Percentiles rank a stretch among this genome's conserved stretches.
Evolutionary conservation across 2,329 filamentous ascomycete species (phyloP).

Genomic region (Trichoderma koningii): DNA sequence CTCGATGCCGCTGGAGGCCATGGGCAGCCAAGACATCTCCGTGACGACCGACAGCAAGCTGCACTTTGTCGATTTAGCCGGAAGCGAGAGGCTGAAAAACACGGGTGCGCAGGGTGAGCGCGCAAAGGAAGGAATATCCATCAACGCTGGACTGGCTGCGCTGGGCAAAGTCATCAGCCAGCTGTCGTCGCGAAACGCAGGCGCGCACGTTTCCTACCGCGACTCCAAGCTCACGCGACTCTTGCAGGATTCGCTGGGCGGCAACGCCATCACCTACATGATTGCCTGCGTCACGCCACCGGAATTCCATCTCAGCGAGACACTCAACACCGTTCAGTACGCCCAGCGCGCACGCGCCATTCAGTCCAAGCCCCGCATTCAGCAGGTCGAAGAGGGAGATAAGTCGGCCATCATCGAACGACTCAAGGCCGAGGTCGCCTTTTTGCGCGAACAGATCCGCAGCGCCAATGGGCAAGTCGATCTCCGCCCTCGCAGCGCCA

Average conservation of each 20-base stretch:
- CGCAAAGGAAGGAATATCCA: conserved; percentile 94
- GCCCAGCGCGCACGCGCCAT: conserved; percentile 94
- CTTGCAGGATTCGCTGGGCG: conserved; percentile 92
- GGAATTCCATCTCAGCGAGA: conserved; percentile 96
- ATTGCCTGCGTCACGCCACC: conserved; percentile 97
- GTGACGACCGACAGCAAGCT: conserved; percentile 96
- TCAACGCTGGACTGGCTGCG: conserved; percentile 93
- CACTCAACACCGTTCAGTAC: conserved; percentile 95
- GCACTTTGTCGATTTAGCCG: conserved; percentile 96
- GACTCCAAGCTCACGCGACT: conserved; percentile 96
- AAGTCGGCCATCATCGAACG: conserved; percentile 93
- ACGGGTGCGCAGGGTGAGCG: conserved; percentile 93
- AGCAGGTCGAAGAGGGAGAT: conserved; percentile 89
- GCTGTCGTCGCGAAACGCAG: conserved; percentile 83
- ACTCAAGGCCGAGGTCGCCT: conserved; percentile 89
- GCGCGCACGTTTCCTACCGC: conserved; percentile 93
- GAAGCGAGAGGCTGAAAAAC: conserved; percentile 95
- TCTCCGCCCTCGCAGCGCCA: conserved; percentile 51
- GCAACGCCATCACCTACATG: conserved; percentile 99
- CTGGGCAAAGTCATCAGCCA: conserved; percentile 98
- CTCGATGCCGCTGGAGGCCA: conserved; percentile 80
- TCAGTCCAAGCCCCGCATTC: conserved; percentile 95
- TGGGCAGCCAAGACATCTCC: conserved; percentile 64
- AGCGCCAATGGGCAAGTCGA: conserved; percentile 69
- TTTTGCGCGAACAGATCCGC: conserved; percentile 89